Evolutionary conservation across 2,329 filamentous ascomycete genomes (phyloP).

Genomic region (Aspergillus sergii): DNA sequence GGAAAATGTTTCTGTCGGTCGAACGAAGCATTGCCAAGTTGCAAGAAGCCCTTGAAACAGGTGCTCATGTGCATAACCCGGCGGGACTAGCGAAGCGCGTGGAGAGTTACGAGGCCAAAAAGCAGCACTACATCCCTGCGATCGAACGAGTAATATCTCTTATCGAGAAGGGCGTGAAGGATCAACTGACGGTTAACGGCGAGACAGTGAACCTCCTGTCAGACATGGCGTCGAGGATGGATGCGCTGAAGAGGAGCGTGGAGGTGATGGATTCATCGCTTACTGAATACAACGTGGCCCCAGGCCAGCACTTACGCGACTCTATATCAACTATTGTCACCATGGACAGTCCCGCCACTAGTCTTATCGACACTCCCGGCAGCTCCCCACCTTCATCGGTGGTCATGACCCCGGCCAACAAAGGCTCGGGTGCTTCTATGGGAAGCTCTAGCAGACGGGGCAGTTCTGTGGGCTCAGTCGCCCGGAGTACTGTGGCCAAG

Average conservation of each 20-base stretch:
- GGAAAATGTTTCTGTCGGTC: conserved; percentile 96
- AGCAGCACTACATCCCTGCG: conserved; percentile 87
- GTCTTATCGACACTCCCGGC: conserved; percentile 70
- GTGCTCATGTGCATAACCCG: conserved; percentile 72
- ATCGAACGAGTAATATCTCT: conserved; percentile 89
- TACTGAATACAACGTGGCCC: conserved; percentile 66
- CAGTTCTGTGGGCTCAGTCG: conserved; percentile 46
- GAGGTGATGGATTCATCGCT: conserved; percentile 73
- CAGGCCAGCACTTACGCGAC: conserved; percentile 78
- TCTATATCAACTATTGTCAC: conserved; percentile 92
- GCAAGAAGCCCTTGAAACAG: conserved; percentile 74
- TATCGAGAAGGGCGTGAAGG: conserved; percentile 92
- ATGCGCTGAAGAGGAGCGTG: conserved; percentile 74
- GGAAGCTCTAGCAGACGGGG: conserved; percentile 50
- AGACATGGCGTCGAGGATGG: conserved; percentile 83
- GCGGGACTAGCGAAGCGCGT: conserved; percentile 76
- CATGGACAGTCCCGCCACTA: conserved; percentile 73
- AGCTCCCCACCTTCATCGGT: conserved; percentile 72
- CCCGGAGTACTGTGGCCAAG: conserved; percentile 44
- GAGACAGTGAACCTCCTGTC: conserved; percentile 85
- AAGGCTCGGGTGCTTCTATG: conserved; percentile 49
- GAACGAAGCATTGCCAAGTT: conserved; percentile 84
- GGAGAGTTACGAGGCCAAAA: conserved; percentile 93
- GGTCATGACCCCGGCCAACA: conserved; percentile 56
- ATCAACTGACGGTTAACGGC: conserved; percentile 93